Conservation (phyloP, 306 rosid genomes). For the Trifolium pratense region DNA sequence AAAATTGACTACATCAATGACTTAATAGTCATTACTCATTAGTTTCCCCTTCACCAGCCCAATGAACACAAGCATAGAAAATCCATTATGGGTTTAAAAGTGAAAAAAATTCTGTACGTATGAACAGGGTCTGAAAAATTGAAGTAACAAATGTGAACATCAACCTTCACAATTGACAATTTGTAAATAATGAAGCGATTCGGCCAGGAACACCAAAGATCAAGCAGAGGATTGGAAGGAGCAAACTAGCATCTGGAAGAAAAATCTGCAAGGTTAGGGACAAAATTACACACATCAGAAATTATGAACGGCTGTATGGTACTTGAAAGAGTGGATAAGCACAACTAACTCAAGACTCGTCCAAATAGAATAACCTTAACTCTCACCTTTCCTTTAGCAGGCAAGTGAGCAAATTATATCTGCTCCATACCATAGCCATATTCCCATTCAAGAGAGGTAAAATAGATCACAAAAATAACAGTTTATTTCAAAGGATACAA, state of each 20-base stretch:
- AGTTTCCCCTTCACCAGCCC: constrained; percentile 21
- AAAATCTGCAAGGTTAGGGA: constrained; percentile 76
- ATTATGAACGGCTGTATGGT: constrained; percentile 46
- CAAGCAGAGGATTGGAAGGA: constrained; percentile 63
- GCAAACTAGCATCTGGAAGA: constrained; percentile 70
- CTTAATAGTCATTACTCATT: background rate
- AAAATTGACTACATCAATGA: constrained; percentile 2
- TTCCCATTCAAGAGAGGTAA: constrained; percentile 29
- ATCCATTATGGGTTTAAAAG: constrained; percentile 11
- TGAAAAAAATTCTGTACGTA: constrained; percentile 24
- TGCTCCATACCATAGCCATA: constrained; percentile 26
- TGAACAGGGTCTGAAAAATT: constrained; percentile 29
- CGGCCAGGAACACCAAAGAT: constrained; percentile 64
- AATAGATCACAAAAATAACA: constrained; percentile 26
- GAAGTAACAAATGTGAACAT: constrained; percentile 38
- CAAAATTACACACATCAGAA: constrained; percentile 65
- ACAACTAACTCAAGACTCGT: constrained; percentile 50
- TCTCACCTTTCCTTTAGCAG: constrained; percentile 50
- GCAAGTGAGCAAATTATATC: constrained; percentile 24
- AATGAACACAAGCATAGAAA: constrained; percentile 5
- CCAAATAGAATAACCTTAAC: constrained; percentile 43
- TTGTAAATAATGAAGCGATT: constrained; percentile 61
- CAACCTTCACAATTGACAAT: constrained; percentile 59
- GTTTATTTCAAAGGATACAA: constrained; percentile 25
- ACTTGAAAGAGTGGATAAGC: constrained; percentile 53